phyloP scores from a whole-genome alignment of 768 basidiomycete species.

The Royoungia palumana region DNA sequence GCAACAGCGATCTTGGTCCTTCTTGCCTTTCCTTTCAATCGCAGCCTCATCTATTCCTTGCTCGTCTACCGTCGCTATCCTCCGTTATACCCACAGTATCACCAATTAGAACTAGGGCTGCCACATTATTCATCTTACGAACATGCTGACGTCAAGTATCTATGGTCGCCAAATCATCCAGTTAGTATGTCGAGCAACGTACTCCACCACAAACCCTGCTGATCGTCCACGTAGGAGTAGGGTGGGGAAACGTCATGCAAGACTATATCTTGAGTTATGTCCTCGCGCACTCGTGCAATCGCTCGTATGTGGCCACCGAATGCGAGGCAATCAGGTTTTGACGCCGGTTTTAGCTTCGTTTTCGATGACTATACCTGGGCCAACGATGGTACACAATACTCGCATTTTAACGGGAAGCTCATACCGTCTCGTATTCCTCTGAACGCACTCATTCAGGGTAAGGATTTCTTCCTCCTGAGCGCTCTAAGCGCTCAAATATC shows the following conservation, averaged over 20 bases:
- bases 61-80: conserved; percentile 28
- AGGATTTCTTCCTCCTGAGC: neutral
- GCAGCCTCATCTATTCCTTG: conserved; percentile 14
- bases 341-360: conserved; percentile 30
- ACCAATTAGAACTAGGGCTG: conserved; percentile 34
- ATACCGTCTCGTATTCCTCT: conserved; percentile 40
- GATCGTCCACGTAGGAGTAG: conserved; percentile 23
- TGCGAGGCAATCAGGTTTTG: neutral
- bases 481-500: neutral
- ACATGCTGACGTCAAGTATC: conserved; percentile 34
- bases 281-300: conserved; percentile 32
- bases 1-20: conserved; percentile 9
- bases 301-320: conserved; percentile 28
- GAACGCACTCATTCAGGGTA: conserved; percentile 35
- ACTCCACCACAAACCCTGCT: neutral
- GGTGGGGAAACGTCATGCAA: conserved; percentile 40
- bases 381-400: conserved; percentile 31
- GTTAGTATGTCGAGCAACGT: neutral
- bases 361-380: conserved; percentile 44
- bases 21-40: conserved; percentile 21
- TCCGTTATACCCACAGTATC: conserved; percentile 40
- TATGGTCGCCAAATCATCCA: conserved; percentile 48
- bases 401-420: conserved; percentile 31
- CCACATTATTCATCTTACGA: conserved; percentile 40
- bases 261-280: conserved; percentile 34